A percentile compares a stretch with the other conserved stretches of the same genome.
These are phyloP conservation scores for Penicillium simplicissimum DNA, from an alignment of 495 filamentous ascomycete genomes.

Conservation along the genomic window DNA sequence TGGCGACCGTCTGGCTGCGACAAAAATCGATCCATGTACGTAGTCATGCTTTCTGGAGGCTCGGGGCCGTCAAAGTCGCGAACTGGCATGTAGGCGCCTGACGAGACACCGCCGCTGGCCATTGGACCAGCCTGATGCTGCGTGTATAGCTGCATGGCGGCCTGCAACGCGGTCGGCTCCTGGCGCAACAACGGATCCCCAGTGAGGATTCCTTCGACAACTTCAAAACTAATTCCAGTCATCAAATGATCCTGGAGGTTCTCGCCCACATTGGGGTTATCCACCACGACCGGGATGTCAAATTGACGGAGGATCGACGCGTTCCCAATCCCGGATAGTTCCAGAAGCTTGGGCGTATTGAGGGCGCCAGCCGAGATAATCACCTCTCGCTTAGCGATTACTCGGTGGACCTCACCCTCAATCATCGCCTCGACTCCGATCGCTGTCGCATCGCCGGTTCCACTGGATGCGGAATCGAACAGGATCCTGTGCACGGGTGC, in stretches of 20 bases:
- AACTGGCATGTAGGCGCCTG: conserved; percentile 16
- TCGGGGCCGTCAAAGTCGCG: not conserved
- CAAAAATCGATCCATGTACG: not conserved
- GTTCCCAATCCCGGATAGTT: conserved; percentile 52
- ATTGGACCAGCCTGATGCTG: conserved; percentile 14
- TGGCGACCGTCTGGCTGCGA: not conserved
- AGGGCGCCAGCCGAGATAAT: conserved; percentile 51
- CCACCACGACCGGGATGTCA: conserved; percentile 33
- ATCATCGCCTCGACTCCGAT: conserved; percentile 9
- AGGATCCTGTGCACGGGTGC: conserved; percentile 41
- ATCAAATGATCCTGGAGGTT: conserved; percentile 42
- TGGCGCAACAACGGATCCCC: conserved; percentile 6
- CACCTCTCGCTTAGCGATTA: conserved; percentile 34
- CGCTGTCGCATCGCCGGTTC: not conserved
- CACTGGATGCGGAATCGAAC: conserved; percentile 10
- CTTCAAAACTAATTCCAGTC: conserved; percentile 9
- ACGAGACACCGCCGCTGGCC: conserved; percentile 10
- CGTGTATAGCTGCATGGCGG: conserved; percentile 14
- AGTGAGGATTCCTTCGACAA: not conserved
- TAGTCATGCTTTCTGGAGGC: not conserved
- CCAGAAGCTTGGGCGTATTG: conserved; percentile 50
- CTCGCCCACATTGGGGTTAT: conserved; percentile 39
- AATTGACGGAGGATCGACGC: conserved; percentile 9
- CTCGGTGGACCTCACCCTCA: not conserved
- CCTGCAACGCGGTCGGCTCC: conserved; percentile 8